phyloP scores from a whole-genome alignment of 805 yeast genomes.

The Pichia membranifaciens region DNA sequence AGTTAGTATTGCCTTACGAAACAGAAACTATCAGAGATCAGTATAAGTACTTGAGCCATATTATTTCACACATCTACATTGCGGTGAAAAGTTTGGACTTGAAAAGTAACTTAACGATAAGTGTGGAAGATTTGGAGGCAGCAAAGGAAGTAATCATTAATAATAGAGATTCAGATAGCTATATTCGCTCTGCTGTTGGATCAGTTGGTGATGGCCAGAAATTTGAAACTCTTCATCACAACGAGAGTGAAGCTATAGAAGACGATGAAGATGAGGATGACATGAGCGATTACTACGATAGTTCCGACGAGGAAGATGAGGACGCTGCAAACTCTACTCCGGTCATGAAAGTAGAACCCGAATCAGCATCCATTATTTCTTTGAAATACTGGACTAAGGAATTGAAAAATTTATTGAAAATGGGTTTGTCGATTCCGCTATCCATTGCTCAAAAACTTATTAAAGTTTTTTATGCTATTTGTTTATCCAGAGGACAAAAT shows the following conservation, averaged over 20 bases:
- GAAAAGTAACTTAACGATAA: conserved; percentile 60
- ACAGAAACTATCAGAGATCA: conserved; percentile 65
- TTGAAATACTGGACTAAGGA: conserved; percentile 87
- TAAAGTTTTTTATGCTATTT: conserved; percentile 62
- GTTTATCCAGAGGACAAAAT: conserved; percentile 68
- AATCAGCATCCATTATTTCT: conserved; percentile 66
- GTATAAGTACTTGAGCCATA: conserved; percentile 68
- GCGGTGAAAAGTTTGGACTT: conserved; percentile 72
- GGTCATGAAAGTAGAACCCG: conserved; percentile 57
- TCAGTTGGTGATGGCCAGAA: conserved; percentile 31
- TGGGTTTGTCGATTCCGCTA: conserved; percentile 77
- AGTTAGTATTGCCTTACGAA: conserved; percentile 55
- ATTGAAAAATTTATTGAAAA: conserved; percentile 65
- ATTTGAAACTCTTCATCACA: conserved; percentile 23
- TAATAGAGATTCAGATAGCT: conserved; percentile 40
- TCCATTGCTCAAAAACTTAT: conserved; percentile 54
- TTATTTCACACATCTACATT: conserved; percentile 72
- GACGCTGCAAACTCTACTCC: conserved; percentile 35
- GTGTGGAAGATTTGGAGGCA: conserved; percentile 60
- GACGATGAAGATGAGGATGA: conserved; percentile 33
- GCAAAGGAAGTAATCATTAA: conserved; percentile 19
- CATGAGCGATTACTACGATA: conserved; percentile 32
- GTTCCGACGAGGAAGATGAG: conserved; percentile 34
- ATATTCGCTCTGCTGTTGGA: conserved; percentile 43
- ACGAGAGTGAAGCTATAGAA: conserved; percentile 31